A percentile compares a stretch with the other conserved stretches of the same genome.
Conservation (phyloP, 768 basidiomycete species). For the Lentinus brumalis region DNA sequence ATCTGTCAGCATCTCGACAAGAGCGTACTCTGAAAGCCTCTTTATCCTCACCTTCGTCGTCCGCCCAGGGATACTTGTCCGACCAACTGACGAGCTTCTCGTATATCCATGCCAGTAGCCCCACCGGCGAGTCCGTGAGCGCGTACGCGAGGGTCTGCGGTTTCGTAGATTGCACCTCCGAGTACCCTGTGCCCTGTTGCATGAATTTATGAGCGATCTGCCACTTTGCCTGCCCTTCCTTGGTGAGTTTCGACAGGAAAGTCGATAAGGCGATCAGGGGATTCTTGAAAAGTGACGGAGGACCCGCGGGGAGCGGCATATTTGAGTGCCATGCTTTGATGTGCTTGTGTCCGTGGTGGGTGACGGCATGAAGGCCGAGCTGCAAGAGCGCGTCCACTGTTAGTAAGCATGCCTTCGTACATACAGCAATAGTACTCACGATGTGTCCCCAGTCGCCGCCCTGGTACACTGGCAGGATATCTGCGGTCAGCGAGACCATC, state of each 20-base stretch:
- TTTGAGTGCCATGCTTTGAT: slow-evolving; percentile 10
- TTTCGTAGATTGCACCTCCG: slow-evolving; percentile 30
- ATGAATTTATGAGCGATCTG: slow-evolving; percentile 25
- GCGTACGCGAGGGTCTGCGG: slow-evolving; percentile 48
- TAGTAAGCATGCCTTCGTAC: background rate
- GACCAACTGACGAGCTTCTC: slow-evolving; percentile 37
- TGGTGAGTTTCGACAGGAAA: slow-evolving; percentile 31
- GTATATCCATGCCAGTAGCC: slow-evolving; percentile 41
- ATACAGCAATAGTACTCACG: slow-evolving; percentile 29
- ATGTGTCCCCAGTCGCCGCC: slow-evolving; percentile 51
- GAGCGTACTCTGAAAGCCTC: background rate
- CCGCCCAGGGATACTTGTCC: slow-evolving; percentile 56
- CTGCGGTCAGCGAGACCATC: background rate
- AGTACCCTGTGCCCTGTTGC: slow-evolving; percentile 34
- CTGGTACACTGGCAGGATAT: slow-evolving; percentile 39
- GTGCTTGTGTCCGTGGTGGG: slow-evolving; percentile 41
- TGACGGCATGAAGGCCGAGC: slow-evolving; percentile 39
- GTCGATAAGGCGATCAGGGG: slow-evolving; percentile 27
- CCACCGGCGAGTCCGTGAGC: slow-evolving; percentile 59
- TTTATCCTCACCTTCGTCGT: slow-evolving; percentile 50
- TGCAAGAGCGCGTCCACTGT: slow-evolving; percentile 9
- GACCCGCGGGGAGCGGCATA: slow-evolving; percentile 51
- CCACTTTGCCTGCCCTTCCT: slow-evolving; percentile 29
- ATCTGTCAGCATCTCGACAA: background rate
- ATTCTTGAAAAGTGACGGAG: slow-evolving; percentile 28